A percentile compares a stretch with the other conserved stretches of the same genome.
Evolutionary conservation across 257 asterid genomes (phyloP).

Genomic region (Ajuga chamaepitys): DNA sequence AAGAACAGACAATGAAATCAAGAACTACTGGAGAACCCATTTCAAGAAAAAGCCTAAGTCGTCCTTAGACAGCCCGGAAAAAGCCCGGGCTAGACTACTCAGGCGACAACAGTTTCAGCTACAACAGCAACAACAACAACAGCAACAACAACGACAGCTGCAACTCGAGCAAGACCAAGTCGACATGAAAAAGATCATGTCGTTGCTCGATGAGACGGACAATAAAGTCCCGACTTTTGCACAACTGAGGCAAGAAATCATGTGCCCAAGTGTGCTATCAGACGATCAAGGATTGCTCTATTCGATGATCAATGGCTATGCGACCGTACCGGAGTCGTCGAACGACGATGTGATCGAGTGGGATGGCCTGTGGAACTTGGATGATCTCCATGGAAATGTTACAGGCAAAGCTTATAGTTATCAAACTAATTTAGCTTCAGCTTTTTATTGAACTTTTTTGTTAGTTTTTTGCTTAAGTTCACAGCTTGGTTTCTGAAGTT

Average conservation of each 20-base stretch:
- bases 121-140: constrained; percentile 43
- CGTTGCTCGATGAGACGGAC: constrained; percentile 35
- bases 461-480: background rate
- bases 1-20: constrained; percentile 76
- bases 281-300: constrained; percentile 18
- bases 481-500: no score
- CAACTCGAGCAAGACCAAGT: constrained; percentile 27
- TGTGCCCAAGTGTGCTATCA: constrained; percentile 7
- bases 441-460: constrained; percentile 19
- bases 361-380: constrained; percentile 74
- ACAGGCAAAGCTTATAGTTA: constrained; percentile 15
- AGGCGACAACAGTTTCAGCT: constrained; percentile 60
- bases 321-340: constrained; percentile 25
- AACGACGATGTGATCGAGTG: constrained; percentile 40
- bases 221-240: constrained; percentile 12
- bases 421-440: constrained; percentile 16
- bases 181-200: constrained; percentile 35
- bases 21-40: constrained; percentile 87
- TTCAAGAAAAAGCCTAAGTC: constrained; percentile 55
- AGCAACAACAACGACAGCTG: constrained; percentile 28
- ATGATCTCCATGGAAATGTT: constrained; percentile 38
- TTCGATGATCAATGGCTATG: constrained; percentile 29
- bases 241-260: constrained; percentile 34
- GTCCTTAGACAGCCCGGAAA: constrained; percentile 27
- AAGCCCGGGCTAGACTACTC: constrained; percentile 35